Conservation (phyloP, 306 rosid species). For the Quillaja saponaria region DNA sequence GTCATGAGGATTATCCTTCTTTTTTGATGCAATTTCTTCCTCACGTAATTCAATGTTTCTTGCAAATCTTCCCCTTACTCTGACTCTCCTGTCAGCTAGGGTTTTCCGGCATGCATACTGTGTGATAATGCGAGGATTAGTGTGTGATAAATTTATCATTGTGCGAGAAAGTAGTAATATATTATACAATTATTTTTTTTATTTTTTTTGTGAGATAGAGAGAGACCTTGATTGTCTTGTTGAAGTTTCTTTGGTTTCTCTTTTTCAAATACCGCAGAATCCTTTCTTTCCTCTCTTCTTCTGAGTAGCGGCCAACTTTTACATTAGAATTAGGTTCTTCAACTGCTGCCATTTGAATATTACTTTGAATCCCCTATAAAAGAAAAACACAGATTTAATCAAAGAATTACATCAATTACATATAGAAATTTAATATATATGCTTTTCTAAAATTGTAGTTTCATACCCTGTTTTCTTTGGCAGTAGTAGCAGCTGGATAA, state of each 20-base stretch:
- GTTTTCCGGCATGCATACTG: constrained; percentile 98
- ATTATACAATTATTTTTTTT: too few species aligned
- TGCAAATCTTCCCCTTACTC: constrained; percentile 97
- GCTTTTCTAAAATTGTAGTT: too few species aligned
- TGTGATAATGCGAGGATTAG: background rate
- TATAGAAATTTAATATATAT: too few species aligned
- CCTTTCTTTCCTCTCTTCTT: constrained; percentile 85
- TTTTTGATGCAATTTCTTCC: constrained; percentile 38
- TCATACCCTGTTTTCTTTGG: constrained; percentile 53
- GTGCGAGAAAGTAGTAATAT: background rate
- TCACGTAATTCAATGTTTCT: constrained; percentile 65
- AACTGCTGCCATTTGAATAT: constrained; percentile 41
- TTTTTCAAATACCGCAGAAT: constrained; percentile 88
- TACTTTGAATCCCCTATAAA: constrained; percentile 55
- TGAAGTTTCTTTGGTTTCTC: constrained; percentile 94
- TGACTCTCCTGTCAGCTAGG: constrained; percentile 83
- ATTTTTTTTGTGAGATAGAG: too few species aligned
- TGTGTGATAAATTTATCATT: background rate
- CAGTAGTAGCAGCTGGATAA: constrained; percentile 29
- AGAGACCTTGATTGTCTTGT: constrained; percentile 75
- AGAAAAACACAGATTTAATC: too few species aligned
- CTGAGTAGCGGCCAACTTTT: constrained; percentile 84
- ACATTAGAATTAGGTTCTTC: constrained; percentile 64
- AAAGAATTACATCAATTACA: too few species aligned
- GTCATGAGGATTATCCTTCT: constrained; percentile 28